A percentile compares a stretch with the other conserved stretches of the same genome.
Evolutionary conservation across 1,284 basidiomycete species (phyloP).

Genomic region (Bjerkandera adusta): DNA sequence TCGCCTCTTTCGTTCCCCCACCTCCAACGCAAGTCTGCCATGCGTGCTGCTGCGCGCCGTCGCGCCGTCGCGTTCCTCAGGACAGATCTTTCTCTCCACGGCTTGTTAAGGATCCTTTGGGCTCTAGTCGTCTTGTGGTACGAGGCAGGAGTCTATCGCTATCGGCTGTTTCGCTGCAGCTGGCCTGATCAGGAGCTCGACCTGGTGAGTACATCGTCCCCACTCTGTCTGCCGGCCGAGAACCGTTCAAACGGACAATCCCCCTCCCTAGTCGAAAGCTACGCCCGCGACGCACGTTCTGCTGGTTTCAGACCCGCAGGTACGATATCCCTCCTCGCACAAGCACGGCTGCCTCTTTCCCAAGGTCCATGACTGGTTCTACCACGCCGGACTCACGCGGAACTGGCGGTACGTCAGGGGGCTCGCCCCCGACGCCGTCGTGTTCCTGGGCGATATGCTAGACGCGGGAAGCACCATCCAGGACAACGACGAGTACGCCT

Average conservation of each 20-base stretch:
- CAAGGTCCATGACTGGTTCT: conserved; percentile 48
- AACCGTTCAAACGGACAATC: conserved; percentile 13
- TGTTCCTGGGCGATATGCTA: conserved; percentile 83
- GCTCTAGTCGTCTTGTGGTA: conserved; percentile 63
- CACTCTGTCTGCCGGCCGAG: conserved; percentile 19
- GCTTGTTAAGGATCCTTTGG: conserved; percentile 53
- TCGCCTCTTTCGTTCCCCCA: background rate
- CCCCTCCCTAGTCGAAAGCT: background rate
- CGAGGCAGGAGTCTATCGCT: conserved; percentile 57
- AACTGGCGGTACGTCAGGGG: conserved; percentile 67
- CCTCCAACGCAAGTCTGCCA: conserved; percentile 1
- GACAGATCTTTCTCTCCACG: conserved; percentile 13
- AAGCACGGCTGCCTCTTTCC: conserved; percentile 36
- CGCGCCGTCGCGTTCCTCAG: background rate
- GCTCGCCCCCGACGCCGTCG: conserved; percentile 66
- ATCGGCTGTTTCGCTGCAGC: conserved; percentile 45
- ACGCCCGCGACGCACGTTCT: conserved; percentile 54
- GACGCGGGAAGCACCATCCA: conserved; percentile 63
- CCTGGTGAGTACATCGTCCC: conserved; percentile 14
- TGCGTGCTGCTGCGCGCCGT: background rate
- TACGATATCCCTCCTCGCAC: conserved; percentile 53
- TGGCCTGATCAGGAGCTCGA: conserved; percentile 45
- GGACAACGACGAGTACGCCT: conserved; percentile 63
- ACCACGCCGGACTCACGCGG: conserved; percentile 72
- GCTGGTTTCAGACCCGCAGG: conserved; percentile 77